These are phyloP conservation scores for Fraxinus baroniana DNA, from an alignment of 305 asterid genomes.

Conservation along the genomic window DNA sequence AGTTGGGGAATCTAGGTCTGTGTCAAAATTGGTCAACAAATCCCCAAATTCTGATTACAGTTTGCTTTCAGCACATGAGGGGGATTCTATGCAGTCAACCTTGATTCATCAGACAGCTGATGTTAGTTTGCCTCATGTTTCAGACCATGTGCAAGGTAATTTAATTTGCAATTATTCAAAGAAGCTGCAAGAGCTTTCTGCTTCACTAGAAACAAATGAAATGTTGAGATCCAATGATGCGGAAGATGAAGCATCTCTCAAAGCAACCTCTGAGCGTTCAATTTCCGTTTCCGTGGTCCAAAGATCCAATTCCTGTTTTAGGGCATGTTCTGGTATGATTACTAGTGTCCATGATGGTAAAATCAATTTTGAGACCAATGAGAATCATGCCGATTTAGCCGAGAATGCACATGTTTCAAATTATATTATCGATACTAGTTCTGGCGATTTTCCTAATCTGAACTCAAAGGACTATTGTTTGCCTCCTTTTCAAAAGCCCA, in stretches of 20 bases:
- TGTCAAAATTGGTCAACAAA: constrained; percentile 30
- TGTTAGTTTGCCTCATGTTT: constrained; percentile 30
- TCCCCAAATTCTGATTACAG: constrained; percentile 29
- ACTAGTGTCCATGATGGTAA: constrained; percentile 31
- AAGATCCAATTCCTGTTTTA: constrained; percentile 35
- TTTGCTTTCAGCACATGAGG: constrained; percentile 25
- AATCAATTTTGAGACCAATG: constrained; percentile 24
- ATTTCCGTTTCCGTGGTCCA: constrained; percentile 16
- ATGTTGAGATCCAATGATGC: constrained; percentile 24
- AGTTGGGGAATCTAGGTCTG: constrained; percentile 29
- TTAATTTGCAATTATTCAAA: constrained; percentile 16
- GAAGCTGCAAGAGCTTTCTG: constrained; percentile 25
- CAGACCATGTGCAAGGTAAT: constrained; percentile 24
- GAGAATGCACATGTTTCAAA: constrained; percentile 21
- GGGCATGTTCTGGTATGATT: constrained; percentile 41
- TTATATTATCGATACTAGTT: constrained; percentile 23
- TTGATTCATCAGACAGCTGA: constrained; percentile 18
- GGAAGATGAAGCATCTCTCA: constrained; percentile 33
- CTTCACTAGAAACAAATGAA: constrained; percentile 27
- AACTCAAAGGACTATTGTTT: constrained; percentile 24
- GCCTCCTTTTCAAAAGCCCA: constrained; percentile 18
- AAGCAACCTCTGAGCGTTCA: constrained; percentile 28
- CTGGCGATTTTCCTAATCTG: constrained; percentile 22
- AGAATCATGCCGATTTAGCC: constrained; percentile 28
- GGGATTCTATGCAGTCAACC: constrained; percentile 27